Base-by-base conservation (phyloP, 306 rosid species). In the Begonia fuchsioides region DNA sequence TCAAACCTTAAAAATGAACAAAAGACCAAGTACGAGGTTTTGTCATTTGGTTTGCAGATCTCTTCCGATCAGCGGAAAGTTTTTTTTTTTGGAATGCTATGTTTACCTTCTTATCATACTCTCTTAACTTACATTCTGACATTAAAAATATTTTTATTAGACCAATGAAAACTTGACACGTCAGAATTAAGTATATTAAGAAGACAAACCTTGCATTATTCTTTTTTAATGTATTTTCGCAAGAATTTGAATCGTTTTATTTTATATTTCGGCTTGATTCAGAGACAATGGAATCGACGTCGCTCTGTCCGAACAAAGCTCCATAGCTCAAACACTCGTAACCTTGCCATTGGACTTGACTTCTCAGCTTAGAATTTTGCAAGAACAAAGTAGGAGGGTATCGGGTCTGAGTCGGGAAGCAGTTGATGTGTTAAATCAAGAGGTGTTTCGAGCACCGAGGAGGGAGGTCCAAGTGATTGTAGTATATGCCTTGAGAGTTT, bases 401-500 rank as follows among this genome's bases (percentile, higher is more conserved):
- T 76, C 77, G 5, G 94, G 96, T 40, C 90, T 83, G 55, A 61
- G 72, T 59, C 90, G 66, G 65, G 86, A 80, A 38, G 90, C 75
- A 38, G 32, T 83, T 16, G 55, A 84, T 53, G 49, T 78, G 61
- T 70, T 83, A 70, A 72, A 55, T 18, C 13, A 60, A 32, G 82
- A 78, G 72, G 47, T 70, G 55, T 83, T 54, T 68, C 68, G 43
- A n/a, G 56, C 64, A 41, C 47, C 1, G 75, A 63, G 41, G 15
- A 50, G 15, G 62, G 57, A 41, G 59, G 56, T 32, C 51, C 71
- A 8, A 58, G 32, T 32, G 96, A 88, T 17, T 88, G 96, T 68
- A 64, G 95, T 60, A 83, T 88, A 74, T 88, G 94, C 61, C 71
- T 88, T 61, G 96, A 88, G 65, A 63, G 72, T 69, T 83, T 78